Evolutionary conservation across 345 rosid species (phyloP).

Genomic region (Triadica sebifera): DNA sequence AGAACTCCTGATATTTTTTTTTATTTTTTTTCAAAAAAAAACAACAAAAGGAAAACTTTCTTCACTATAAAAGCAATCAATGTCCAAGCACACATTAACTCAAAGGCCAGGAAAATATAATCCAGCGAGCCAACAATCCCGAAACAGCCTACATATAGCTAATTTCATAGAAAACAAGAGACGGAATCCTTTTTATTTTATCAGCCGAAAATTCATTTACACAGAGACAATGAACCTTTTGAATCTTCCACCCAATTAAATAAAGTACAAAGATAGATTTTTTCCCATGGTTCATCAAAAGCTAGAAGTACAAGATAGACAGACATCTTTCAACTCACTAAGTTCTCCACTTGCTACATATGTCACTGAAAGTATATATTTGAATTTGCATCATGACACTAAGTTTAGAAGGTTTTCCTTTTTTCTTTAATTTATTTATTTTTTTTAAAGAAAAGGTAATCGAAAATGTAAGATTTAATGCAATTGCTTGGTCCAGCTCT

Average conservation of each 20-base stretch:
- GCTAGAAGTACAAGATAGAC: neutral
- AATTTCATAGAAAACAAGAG: neutral
- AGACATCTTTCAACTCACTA: neutral
- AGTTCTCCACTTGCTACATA: neutral
- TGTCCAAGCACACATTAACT: neutral
- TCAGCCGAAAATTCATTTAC: neutral
- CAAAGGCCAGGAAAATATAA: neutral
- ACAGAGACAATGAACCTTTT: neutral
- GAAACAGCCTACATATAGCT: neutral
- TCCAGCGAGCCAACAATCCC: neutral
- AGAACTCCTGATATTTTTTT: neutral
- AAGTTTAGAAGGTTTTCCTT: neutral
- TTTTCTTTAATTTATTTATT: too few relatives aligned
- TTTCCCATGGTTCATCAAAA: neutral
- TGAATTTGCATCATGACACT: neutral
- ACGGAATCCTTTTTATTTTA: neutral
- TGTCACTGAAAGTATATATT: neutral
- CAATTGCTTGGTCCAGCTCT: too few relatives aligned
- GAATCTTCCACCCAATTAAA: neutral
- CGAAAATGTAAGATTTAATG: too few relatives aligned
- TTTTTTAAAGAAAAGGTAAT: too few relatives aligned
- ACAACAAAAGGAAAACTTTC: neutral
- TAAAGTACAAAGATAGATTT: neutral
- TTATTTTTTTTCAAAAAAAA: too few relatives aligned
- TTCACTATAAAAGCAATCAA: neutral